phyloP scores from a whole-genome alignment of 768 basidiomycete genomes.

The Russula vinacea region DNA sequence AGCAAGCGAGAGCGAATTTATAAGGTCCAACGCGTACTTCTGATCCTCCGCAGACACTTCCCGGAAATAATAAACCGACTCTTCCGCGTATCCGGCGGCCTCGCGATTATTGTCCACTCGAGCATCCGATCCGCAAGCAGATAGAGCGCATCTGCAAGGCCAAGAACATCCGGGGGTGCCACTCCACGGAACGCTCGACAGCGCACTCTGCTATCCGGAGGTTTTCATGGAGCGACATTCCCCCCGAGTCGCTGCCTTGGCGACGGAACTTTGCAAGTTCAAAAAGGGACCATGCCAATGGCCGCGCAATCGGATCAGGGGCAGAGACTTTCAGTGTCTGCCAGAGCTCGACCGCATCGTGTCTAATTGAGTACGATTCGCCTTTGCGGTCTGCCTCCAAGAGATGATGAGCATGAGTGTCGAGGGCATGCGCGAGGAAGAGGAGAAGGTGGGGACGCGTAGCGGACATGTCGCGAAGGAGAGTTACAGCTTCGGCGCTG shows the following conservation, averaged over 20 bases:
- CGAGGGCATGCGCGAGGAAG: constrained; percentile 17
- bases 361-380: constrained; percentile 2
- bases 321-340: constrained; percentile 7
- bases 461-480: constrained; percentile 3
- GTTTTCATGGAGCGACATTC: constrained; percentile 3
- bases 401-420: constrained; percentile 11
- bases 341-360: constrained; percentile 12
- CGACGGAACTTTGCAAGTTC: constrained; percentile 12
- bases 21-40: constrained; percentile 15
- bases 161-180: constrained; percentile 6
- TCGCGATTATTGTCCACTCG: constrained; percentile 13
- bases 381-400: constrained; percentile 6
- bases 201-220: constrained; percentile 3
- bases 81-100: constrained; percentile 20
- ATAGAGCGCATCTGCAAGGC: constrained; percentile 18
- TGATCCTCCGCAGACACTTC: background rate
- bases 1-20: constrained; percentile 18
- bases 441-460: constrained; percentile 2
- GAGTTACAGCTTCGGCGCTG: constrained; percentile 10
- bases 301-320: background rate
- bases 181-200: constrained; percentile 16
- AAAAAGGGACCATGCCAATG: constrained; percentile 11
- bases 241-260: background rate
- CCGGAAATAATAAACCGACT: constrained; percentile 18
- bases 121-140: constrained; percentile 19